phyloP scores from a whole-genome alignment of 176 grass and related monocot species.

The Triticum timopheevii region DNA sequence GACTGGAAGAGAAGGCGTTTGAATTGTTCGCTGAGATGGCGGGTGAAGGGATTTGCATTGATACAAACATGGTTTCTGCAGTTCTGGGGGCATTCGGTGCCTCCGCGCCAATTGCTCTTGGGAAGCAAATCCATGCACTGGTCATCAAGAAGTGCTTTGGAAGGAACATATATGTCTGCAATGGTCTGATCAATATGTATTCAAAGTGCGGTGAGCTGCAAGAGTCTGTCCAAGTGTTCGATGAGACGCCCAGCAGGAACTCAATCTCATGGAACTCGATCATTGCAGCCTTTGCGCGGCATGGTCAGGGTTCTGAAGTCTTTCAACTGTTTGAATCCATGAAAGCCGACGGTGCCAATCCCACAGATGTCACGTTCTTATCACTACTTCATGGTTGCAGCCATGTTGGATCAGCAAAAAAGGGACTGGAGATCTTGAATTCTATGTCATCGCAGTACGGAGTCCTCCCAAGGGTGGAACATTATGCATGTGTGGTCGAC shows the following conservation, averaged over 20 bases:
- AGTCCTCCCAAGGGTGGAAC: conserved; percentile 67
- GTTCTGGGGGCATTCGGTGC: conserved; percentile 77
- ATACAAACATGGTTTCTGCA: conserved; percentile 66
- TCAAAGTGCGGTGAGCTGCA: conserved; percentile 75
- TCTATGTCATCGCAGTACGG: conserved; percentile 55
- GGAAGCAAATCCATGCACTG: conserved; percentile 80
- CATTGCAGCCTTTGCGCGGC: conserved; percentile 67
- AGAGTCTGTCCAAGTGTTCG: conserved; percentile 61
- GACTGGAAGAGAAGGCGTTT: conserved; percentile 60
- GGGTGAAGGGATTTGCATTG: conserved; percentile 35
- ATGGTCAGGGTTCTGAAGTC: conserved; percentile 61
- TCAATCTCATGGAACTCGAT: conserved; percentile 87
- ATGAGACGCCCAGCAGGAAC: conserved; percentile 42
- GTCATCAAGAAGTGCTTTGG: conserved; percentile 53
- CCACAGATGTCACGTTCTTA: conserved; percentile 80
- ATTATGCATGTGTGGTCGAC: conserved; percentile 84
- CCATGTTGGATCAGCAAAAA: conserved; percentile 69
- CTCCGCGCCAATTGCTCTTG: conserved; percentile 62
- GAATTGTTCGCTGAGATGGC: conserved; percentile 62
- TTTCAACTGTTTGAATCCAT: conserved; percentile 69
- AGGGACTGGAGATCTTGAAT: conserved; percentile 63
- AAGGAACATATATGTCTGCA: conserved; percentile 67
- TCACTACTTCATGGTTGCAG: conserved; percentile 80
- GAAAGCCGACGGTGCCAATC: conserved; percentile 55
- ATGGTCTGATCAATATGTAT: conserved; percentile 94